Evolutionary conservation across 2,329 filamentous ascomycete genomes (phyloP).

Genomic region (Fusarium falciforme): DNA sequence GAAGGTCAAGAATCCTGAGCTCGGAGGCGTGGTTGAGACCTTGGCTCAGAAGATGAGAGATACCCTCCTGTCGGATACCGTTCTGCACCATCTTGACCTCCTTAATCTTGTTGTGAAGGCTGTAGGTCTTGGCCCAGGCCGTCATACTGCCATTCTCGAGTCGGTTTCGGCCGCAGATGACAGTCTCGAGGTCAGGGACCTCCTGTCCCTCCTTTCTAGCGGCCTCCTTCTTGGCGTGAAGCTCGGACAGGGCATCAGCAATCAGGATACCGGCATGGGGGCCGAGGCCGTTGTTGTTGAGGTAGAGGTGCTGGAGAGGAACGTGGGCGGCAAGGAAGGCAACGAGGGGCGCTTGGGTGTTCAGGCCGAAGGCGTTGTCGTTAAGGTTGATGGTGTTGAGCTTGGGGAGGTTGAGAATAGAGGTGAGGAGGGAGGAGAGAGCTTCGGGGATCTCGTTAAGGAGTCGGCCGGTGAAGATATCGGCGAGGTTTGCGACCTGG

Average conservation of each 20-base stretch:
- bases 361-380: slow-evolving; percentile 97
- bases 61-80: slow-evolving; percentile 94
- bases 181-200: slow-evolving; percentile 90
- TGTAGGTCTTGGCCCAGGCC: slow-evolving; percentile 90
- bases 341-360: slow-evolving; percentile 91
- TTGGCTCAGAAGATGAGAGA: slow-evolving; percentile 81
- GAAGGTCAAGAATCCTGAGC: slow-evolving; percentile 85
- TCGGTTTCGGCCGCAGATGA: slow-evolving; percentile 95
- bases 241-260: slow-evolving; percentile 84
- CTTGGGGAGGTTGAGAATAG: slow-evolving; percentile 85
- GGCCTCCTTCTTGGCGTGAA: slow-evolving; percentile 86
- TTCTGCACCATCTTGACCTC: slow-evolving; percentile 98
- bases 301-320: slow-evolving; percentile 91
- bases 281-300: slow-evolving; percentile 98
- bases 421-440: slow-evolving; percentile 84
- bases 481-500: slow-evolving; percentile 88
- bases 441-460: slow-evolving; percentile 94
- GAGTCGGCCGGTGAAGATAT: slow-evolving; percentile 96
- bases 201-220: slow-evolving; percentile 77
- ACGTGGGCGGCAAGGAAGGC: slow-evolving; percentile 90
- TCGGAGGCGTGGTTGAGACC: slow-evolving; percentile 78
- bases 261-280: slow-evolving; percentile 90
- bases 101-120: slow-evolving; percentile 83
- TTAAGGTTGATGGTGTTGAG: slow-evolving; percentile 94
- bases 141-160: slow-evolving; percentile 97